Conservation (phyloP, 805 yeast species). For the Kluyveromyces lactis region DNA sequence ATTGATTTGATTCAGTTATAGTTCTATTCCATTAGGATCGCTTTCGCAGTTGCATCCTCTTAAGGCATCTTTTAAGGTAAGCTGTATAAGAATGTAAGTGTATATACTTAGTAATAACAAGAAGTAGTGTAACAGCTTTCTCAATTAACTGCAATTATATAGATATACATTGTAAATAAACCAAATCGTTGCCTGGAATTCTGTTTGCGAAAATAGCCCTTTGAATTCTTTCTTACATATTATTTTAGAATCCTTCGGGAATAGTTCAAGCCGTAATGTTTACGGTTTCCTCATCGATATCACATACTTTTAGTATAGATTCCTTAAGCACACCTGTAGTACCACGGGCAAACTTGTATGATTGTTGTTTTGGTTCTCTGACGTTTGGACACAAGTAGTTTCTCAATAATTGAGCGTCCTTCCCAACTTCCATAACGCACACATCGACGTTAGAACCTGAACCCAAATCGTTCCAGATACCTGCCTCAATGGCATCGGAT, state of each 20-base stretch:
- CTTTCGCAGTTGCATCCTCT: too few species aligned
- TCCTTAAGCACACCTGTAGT: slow-evolving; percentile 82
- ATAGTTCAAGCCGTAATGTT: slow-evolving; percentile 29
- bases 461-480: slow-evolving; percentile 98
- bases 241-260: too few species aligned
- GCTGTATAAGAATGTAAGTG: too few species aligned
- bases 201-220: not conserved
- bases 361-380: slow-evolving; percentile 71
- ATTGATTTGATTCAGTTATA: too few species aligned
- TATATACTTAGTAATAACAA: too few species aligned
- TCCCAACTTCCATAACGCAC: slow-evolving; percentile 92
- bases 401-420: slow-evolving; percentile 77
- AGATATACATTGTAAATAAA: too few species aligned
- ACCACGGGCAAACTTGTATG: slow-evolving; percentile 83
- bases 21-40: too few species aligned
- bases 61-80: too few species aligned
- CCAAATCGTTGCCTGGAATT: too few species aligned
- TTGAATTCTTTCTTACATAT: too few species aligned
- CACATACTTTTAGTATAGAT: slow-evolving; percentile 55
- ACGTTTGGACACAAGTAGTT: slow-evolving; percentile 88
- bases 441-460: slow-evolving; percentile 97
- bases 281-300: slow-evolving; percentile 56
- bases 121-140: too few species aligned
- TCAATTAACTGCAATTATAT: too few species aligned
- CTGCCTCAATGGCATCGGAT: slow-evolving; percentile 89